These are phyloP conservation scores for Colletotrichum sp. DNA, from an alignment of 2,329 filamentous ascomycete genomes.

Conservation along the genomic window DNA sequence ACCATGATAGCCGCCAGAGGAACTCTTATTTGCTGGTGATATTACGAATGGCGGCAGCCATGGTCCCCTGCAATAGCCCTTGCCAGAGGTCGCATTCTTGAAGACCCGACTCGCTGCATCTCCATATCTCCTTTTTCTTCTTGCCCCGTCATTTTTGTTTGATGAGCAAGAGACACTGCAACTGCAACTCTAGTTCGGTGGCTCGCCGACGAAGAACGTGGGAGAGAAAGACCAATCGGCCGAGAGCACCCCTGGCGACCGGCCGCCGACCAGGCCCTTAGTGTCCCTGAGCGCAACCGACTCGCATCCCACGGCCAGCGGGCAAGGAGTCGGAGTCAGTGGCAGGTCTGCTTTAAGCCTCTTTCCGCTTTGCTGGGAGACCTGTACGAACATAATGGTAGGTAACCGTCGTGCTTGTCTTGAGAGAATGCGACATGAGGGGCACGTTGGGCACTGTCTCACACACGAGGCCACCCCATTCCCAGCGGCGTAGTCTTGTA, in stretches of 20 bases:
- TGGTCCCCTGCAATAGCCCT: background rate
- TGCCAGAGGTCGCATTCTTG: background rate
- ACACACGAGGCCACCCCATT: background rate
- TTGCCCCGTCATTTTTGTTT: background rate
- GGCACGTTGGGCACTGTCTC: background rate
- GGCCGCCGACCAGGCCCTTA: background rate
- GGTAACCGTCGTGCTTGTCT: background rate
- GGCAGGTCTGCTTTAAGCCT: background rate
- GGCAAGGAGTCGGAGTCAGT: background rate
- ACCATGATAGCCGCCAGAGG: background rate
- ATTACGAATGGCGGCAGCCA: background rate
- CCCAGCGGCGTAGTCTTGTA: background rate
- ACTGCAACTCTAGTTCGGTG: background rate
- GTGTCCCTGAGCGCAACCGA: background rate
- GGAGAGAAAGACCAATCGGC: slow-evolving; percentile 2
- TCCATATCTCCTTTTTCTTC: background rate
- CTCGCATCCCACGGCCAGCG: background rate
- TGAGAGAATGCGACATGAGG: background rate
- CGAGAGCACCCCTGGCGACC: background rate
- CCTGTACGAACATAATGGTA: background rate
- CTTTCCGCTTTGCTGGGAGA: background rate
- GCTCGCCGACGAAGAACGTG: background rate
- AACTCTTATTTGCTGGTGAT: background rate
- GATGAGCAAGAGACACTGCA: background rate
- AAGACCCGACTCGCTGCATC: background rate